These are phyloP conservation scores for Symbiodinium pilosum DNA, from an alignment of 73 alveolate genomes.

Conservation along the genomic window DNA sequence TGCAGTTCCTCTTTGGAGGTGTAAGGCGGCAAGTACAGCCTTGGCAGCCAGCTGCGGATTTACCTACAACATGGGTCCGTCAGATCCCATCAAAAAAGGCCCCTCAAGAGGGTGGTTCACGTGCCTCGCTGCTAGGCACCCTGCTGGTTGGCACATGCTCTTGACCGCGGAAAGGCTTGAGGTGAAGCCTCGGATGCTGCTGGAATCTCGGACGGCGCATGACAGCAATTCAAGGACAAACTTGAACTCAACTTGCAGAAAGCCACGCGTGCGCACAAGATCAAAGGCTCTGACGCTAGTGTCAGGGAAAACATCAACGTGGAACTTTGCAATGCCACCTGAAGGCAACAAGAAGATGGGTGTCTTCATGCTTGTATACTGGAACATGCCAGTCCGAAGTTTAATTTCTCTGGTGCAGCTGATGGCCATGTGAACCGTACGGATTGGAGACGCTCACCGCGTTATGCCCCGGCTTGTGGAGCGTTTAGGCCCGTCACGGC, in stretches of 20 bases:
- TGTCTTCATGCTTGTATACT: too few relatives aligned
- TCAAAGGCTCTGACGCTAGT: constrained; percentile 44
- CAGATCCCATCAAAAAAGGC: neutral
- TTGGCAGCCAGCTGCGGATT: neutral
- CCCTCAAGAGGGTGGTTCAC: too few relatives aligned
- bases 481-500: too few relatives aligned
- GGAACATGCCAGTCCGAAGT: too few relatives aligned
- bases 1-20: constrained; percentile 96
- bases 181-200: constrained; percentile 16
- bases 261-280: too few relatives aligned
- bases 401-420: too few relatives aligned
- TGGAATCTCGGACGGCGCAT: neutral
- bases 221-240: neutral
- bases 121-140: neutral
- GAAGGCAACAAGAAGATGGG: neutral
- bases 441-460: too few relatives aligned
- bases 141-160: constrained; percentile 97
- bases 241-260: neutral
- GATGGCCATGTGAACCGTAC: too few relatives aligned
- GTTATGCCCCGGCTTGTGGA: too few relatives aligned
- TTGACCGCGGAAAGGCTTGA: constrained; percentile 97
- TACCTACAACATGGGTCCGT: neutral
- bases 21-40: constrained; percentile 97
- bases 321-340: constrained; percentile 96
- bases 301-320: constrained; percentile 96